A percentile compares a stretch with the other conserved stretches of the same genome.
Evolutionary conservation across 306 rosid genomes (phyloP).

Genomic region (Quercus robur): DNA sequence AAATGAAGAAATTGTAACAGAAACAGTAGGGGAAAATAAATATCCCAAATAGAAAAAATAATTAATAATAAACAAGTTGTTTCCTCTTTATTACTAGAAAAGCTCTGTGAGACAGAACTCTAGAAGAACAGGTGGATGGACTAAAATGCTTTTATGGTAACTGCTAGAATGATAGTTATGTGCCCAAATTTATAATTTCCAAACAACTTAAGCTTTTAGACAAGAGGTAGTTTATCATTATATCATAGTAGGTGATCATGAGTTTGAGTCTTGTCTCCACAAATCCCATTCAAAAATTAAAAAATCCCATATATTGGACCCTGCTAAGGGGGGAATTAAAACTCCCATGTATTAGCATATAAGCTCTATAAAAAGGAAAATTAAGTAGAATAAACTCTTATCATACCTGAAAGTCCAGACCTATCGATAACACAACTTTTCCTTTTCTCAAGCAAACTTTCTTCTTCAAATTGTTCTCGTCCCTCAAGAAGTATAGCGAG

Average conservation of each 20-base stretch:
- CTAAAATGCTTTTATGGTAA: not conserved
- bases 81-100: slow-evolving; percentile 5
- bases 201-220: no score
- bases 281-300: no score
- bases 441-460: slow-evolving; percentile 32
- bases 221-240: no score
- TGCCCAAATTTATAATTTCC: no score
- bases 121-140: not conserved
- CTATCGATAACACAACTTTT: slow-evolving; percentile 28
- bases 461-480: slow-evolving; percentile 67
- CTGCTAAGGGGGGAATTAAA: no score
- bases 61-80: not conserved
- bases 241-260: no score
- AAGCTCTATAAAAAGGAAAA: not conserved
- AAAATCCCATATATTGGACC: no score
- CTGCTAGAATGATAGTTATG: no score
- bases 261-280: no score
- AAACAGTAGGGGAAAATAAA: not conserved
- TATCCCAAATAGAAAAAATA: not conserved
- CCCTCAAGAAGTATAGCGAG: slow-evolving; percentile 60
- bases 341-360: not conserved
- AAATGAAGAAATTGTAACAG: not conserved
- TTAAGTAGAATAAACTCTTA: not conserved
- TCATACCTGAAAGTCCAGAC: slow-evolving; percentile 55
- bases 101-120: not conserved